phyloP scores from a whole-genome alignment of 345 rosid species.

The Populus alba region DNA sequence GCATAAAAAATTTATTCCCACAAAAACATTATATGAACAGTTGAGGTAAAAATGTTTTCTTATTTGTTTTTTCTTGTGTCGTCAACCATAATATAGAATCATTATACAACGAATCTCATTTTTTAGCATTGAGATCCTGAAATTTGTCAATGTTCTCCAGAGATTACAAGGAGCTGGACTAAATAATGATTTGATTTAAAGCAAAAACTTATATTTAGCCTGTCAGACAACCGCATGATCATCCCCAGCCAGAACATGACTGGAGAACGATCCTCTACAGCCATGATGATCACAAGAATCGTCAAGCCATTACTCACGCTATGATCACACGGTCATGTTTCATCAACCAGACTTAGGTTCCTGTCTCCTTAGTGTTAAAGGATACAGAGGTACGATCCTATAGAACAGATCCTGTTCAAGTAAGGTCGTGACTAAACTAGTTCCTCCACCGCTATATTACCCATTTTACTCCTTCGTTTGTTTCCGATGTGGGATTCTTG shows the following conservation, averaged over 20 bases:
- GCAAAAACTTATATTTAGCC: background rate
- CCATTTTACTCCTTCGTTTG: rapidly evolving
- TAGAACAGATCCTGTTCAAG: slow-evolving; percentile 29
- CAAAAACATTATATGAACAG: no score
- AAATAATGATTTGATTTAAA: no score
- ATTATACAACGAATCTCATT: no score
- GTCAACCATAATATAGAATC: no score
- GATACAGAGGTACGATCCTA: slow-evolving; percentile 21
- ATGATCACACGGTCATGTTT: background rate
- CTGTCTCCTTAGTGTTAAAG: background rate
- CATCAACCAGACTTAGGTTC: background rate
- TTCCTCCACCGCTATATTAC: rapidly evolving
- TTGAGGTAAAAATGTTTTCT: no score
- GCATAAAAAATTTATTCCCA: no score
- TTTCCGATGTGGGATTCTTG: background rate
- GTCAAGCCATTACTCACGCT: background rate
- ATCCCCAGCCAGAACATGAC: background rate
- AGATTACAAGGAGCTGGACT: no score
- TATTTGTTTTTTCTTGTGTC: no score
- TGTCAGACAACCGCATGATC: slow-evolving; percentile 14
- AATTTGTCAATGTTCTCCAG: no score
- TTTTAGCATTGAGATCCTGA: no score
- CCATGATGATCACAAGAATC: rapidly evolving
- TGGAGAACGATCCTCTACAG: slow-evolving; percentile 6
- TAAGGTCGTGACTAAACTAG: rapidly evolving